Percentiles rank a stretch among this genome's conserved stretches.
phyloP scores from a whole-genome alignment of 2,329 filamentous ascomycete species.

The Cylindrodendrum hubeiense region DNA sequence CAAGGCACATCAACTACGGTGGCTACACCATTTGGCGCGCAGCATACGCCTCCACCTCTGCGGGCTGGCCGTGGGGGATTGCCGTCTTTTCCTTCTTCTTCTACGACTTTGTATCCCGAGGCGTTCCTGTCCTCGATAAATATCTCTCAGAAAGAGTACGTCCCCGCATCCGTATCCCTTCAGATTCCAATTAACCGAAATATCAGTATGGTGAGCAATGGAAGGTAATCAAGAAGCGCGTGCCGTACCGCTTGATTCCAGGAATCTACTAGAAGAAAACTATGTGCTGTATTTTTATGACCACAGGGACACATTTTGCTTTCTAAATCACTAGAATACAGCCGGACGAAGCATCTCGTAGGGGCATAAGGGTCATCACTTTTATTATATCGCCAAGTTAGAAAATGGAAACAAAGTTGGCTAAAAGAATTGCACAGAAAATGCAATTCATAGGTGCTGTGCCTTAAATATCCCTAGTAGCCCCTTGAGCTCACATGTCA shows the following conservation, averaged over 20 bases:
- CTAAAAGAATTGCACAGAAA: no score
- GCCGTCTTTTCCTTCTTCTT: background rate
- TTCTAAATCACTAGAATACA: no score
- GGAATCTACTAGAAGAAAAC: background rate
- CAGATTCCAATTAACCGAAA: background rate
- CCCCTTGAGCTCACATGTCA: no score
- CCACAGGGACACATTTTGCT: no score
- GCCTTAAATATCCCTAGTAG: no score
- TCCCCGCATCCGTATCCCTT: background rate
- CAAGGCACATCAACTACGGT: background rate
- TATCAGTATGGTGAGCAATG: background rate
- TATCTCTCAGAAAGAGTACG: background rate
- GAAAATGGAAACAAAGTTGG: no score
- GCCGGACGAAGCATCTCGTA: no score
- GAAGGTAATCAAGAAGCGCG: background rate
- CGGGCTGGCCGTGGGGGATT: background rate
- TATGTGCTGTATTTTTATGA: background rate
- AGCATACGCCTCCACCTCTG: slow-evolving; percentile 25
- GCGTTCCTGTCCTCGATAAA: background rate
- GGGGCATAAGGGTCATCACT: no score
- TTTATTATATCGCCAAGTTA: no score
- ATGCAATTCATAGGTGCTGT: no score
- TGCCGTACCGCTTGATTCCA: background rate
- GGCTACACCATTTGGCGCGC: background rate
- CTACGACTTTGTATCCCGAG: background rate